Evolutionary conservation across 352 stramenopile species (phyloP), one percentile per base, ranked within the genome.

Genomic region (Phytophthora tentaculata): DNA sequence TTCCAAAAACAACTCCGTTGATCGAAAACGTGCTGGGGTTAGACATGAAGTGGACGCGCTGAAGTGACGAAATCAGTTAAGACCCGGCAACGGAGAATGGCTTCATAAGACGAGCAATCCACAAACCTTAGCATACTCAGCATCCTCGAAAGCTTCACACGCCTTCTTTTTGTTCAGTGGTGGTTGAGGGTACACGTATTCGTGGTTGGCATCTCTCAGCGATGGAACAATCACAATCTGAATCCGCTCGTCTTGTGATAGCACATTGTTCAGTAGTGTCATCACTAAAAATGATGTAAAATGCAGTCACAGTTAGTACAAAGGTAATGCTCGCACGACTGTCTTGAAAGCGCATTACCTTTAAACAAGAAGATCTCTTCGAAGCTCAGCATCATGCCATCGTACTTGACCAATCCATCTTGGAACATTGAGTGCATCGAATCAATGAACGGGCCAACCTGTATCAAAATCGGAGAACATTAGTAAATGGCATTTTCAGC

Each of bases 391-490:
- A 92, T 90, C 81, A 93, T 91, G 56, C 64, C 80, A 44, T 96
- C 83, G 53, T 91, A 92, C 56, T 84, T 78, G 14, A 92, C 83
- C 26, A 95, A 61, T 13, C 94, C 95, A 39, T 92, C 79, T 56
- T 93, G 71, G 39, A 98, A 92, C 57, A 91, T 87, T 17, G 90
- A 79, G 64, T 99, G 96, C 58, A 90, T 86, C 20, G 80, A 83
- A 75, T 99, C 96, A 23, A 99, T 97, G 81, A 99, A 99, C 14
- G 97, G 97, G 16, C 97, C 97, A 37, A 96, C 85, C 87, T 95
- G 43, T 3, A 69, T n/a, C n/a, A 50, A 49, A 4, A 61, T 3
- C 51, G 9, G 10, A 60, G 3, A 50, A 51, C 48, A 32, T 58
- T 45, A 56, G 43, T 37, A 52, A 29, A 39, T 37, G 29, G 23